Conservation (phyloP, 2,329 filamentous ascomycete genomes). For the Cryphonectria radicalis region DNA sequence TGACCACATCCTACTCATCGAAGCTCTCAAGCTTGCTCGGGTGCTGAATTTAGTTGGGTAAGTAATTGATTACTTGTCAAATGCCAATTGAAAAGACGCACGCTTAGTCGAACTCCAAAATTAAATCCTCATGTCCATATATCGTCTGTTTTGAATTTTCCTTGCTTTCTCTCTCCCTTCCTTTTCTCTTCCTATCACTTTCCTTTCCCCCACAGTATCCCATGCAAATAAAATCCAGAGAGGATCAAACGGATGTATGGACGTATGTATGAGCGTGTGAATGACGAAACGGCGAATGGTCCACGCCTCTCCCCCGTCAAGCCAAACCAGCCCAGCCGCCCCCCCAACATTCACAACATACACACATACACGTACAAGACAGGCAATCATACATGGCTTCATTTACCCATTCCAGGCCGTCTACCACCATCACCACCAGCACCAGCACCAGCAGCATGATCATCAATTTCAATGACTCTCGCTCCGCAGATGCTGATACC, state of each 20-base stretch:
- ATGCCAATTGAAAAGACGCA: neutral
- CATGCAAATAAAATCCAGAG: constrained; percentile 28
- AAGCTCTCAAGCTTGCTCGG: no score
- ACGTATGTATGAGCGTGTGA: constrained; percentile 9
- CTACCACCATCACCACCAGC: neutral
- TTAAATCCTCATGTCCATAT: constrained; percentile 33
- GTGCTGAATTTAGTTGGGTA: neutral
- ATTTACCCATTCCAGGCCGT: constrained; percentile 19
- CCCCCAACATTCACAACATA: constrained; percentile 23
- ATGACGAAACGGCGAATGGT: constrained; percentile 5
- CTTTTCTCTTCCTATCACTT: constrained; percentile 33
- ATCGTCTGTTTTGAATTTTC: constrained; percentile 22
- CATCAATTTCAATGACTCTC: constrained; percentile 14
- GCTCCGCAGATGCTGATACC: constrained; percentile 22
- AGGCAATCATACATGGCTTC: constrained; percentile 29
- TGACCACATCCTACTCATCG: no score
- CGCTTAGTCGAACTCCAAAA: constrained; percentile 16
- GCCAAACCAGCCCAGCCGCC: constrained; percentile 9
- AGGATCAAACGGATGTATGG: constrained; percentile 13
- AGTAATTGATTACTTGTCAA: neutral
- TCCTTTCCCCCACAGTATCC: constrained; percentile 32
- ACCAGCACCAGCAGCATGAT: neutral
- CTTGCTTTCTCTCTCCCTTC: constrained; percentile 31
- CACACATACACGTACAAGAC: constrained; percentile 25
- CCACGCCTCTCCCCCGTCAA: constrained; percentile 8